These are phyloP conservation scores for Ogataea ganodermae DNA, from an alignment of 805 yeast species.

Conservation along the genomic window DNA sequence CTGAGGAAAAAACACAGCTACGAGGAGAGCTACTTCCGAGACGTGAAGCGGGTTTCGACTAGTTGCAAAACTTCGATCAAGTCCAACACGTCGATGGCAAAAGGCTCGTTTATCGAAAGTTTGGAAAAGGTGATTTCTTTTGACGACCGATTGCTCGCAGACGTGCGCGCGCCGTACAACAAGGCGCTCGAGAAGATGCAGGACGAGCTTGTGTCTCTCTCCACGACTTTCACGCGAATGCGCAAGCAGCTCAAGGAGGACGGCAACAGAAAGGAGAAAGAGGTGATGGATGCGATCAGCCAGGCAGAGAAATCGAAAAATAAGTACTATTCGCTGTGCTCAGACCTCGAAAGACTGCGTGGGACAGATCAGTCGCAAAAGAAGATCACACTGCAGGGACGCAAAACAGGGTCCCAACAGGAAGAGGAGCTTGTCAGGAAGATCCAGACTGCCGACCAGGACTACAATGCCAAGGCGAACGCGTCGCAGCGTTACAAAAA, in stretches of 20 bases:
- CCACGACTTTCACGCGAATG: constrained; percentile 66
- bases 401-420: constrained; percentile 78
- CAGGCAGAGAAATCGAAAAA: constrained; percentile 86
- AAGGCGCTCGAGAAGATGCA: constrained; percentile 81
- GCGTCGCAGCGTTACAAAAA: constrained; percentile 71
- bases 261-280: constrained; percentile 79
- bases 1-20: constrained; percentile 74
- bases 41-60: constrained; percentile 68
- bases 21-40: constrained; percentile 78
- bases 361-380: constrained; percentile 80
- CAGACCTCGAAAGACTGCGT: constrained; percentile 81
- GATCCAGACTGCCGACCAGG: constrained; percentile 82
- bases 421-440: constrained; percentile 86
- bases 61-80: constrained; percentile 38
- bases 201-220: constrained; percentile 76
- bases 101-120: constrained; percentile 57
- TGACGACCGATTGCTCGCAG: constrained; percentile 69
- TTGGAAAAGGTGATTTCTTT: constrained; percentile 70
- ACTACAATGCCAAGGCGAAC: constrained; percentile 76
- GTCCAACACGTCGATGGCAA: constrained; percentile 42
- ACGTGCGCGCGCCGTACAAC: constrained; percentile 74
- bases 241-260: constrained; percentile 83
- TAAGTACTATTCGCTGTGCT: constrained; percentile 76
- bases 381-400: constrained; percentile 76
- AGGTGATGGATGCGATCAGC: constrained; percentile 76